Percentiles rank a stretch among this genome's conserved stretches.
Conservation (phyloP, 2,329 filamentous ascomycete species). For the Juglanconis oblonga region DNA sequence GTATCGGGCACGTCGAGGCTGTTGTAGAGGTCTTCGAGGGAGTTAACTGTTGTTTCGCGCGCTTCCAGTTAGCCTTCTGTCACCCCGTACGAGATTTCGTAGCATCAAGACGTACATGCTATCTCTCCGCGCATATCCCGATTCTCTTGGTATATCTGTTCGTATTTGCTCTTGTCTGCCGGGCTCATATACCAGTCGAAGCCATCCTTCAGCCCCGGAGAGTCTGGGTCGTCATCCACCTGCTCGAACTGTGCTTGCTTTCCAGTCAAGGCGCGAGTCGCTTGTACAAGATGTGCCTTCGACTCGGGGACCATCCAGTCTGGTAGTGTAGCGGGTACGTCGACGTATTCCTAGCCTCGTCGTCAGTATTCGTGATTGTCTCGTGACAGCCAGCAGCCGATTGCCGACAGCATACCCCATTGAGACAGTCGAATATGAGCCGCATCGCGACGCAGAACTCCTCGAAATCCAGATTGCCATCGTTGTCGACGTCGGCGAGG, state of each 20-base stretch:
- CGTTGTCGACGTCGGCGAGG: slow-evolving; percentile 92
- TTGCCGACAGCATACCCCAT: slow-evolving; percentile 66
- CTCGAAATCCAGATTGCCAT: slow-evolving; percentile 97
- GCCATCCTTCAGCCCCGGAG: slow-evolving; percentile 83
- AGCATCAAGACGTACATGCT: slow-evolving; percentile 50
- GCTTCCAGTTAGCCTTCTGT: slow-evolving; percentile 16
- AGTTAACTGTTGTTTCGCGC: slow-evolving; percentile 55
- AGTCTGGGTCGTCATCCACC: slow-evolving; percentile 79
- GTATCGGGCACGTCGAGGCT: slow-evolving; percentile 71
- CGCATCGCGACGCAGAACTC: slow-evolving; percentile 99
- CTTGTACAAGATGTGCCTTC: slow-evolving; percentile 86
- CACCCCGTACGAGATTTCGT: not conserved
- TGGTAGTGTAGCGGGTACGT: slow-evolving; percentile 81
- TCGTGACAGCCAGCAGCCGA: not conserved
- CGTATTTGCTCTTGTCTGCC: slow-evolving; percentile 86
- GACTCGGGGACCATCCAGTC: slow-evolving; percentile 98
- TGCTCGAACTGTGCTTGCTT: slow-evolving; percentile 80
- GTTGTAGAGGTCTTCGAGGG: slow-evolving; percentile 81
- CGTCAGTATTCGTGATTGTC: not conserved
- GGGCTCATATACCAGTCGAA: slow-evolving; percentile 99
- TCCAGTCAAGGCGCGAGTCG: slow-evolving; percentile 73
- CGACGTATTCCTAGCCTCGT: slow-evolving; percentile 69
- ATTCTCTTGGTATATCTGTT: slow-evolving; percentile 94
- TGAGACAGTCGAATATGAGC: slow-evolving; percentile 94
- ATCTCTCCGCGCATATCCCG: slow-evolving; percentile 83